Evolutionary conservation across 768 basidiomycete species (phyloP).

Genomic region (Mrakia frigida): DNA sequence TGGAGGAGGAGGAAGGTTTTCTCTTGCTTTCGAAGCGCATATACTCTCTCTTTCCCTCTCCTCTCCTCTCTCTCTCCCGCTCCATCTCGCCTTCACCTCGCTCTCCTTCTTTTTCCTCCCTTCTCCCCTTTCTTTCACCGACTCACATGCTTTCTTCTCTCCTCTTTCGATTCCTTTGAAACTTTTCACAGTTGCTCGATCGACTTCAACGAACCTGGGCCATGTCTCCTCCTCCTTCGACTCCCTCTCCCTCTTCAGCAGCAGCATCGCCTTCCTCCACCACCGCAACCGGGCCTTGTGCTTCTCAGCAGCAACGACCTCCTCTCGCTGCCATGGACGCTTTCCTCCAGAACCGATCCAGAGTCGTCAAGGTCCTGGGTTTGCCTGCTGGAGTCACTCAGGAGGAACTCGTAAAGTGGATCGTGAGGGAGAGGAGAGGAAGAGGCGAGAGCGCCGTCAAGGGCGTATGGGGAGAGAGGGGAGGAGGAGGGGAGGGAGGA

Average conservation of each 20-base stretch:
- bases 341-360: conserved; percentile 29
- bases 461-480: background rate
- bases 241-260: conserved; percentile 17
- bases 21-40: background rate
- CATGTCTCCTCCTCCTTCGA: conserved; percentile 38
- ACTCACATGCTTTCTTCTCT: conserved; percentile 46
- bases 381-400: background rate
- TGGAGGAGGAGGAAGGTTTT: background rate
- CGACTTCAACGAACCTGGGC: conserved; percentile 36
- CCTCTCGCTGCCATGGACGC: background rate
- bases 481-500: background rate
- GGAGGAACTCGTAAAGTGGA: conserved; percentile 3
- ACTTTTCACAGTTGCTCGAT: conserved; percentile 33
- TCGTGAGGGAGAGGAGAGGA: background rate
- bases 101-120: background rate
- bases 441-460: background rate
- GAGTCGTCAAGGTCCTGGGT: conserved; percentile 49
- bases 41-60: background rate
- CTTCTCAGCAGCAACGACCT: background rate
- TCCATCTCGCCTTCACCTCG: background rate
- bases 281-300: too few species aligned
- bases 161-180: conserved; percentile 54
- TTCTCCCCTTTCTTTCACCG: background rate
- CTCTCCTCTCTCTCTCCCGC: background rate
- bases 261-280: background rate